Conservation (phyloP, 306 rosid species). For the Albizia julibrissin region DNA sequence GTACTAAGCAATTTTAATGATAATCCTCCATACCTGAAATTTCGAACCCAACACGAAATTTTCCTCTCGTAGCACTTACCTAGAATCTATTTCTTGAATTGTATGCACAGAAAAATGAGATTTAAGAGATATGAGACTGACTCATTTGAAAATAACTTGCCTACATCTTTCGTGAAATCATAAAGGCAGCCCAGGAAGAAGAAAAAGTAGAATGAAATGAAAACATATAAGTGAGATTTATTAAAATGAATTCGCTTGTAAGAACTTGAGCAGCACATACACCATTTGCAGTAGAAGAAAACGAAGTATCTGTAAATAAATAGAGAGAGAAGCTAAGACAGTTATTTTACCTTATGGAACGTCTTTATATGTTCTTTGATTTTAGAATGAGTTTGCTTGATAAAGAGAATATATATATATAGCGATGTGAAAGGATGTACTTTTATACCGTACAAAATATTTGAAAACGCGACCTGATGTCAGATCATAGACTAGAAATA, state of each 20-base stretch:
- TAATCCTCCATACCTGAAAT: neutral
- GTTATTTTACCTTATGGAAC: too few species aligned
- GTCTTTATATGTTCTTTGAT: too few species aligned
- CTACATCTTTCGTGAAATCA: neutral
- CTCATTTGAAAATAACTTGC: neutral
- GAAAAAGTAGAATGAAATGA: neutral
- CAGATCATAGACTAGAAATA: too few species aligned
- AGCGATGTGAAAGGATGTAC: too few species aligned
- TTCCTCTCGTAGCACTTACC: neutral
- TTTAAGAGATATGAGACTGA: neutral
- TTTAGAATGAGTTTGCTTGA: too few species aligned
- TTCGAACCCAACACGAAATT: neutral
- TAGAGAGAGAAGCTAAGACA: too few species aligned
- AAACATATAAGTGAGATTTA: neutral
- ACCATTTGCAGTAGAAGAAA: too few species aligned
- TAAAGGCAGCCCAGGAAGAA: neutral
- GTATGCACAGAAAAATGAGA: neutral
- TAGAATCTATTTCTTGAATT: neutral
- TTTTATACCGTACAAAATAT: too few species aligned
- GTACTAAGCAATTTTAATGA: neutral
- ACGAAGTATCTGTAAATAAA: too few species aligned
- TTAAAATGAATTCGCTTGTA: neutral
- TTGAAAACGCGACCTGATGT: too few species aligned
- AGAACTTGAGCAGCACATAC: neutral
- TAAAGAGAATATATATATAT: too few species aligned